Evolutionary conservation across 768 basidiomycete species (phyloP).

Genomic region (Lactifluus hygrophoroides): DNA sequence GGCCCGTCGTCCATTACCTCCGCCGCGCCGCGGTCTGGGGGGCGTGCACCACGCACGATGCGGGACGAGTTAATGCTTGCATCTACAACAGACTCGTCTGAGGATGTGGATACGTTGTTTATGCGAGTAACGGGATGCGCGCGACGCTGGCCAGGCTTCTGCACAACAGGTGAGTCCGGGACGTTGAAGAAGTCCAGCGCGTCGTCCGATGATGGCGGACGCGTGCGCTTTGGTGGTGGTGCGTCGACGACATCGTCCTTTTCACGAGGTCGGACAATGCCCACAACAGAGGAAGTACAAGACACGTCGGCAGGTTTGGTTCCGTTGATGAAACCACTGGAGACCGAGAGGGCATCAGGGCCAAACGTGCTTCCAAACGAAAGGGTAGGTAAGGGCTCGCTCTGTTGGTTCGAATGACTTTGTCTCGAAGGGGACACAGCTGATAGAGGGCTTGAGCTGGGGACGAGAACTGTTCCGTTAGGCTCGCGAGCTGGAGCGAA

Average conservation of each 20-base stretch:
- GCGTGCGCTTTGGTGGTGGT: slow-evolving; percentile 67
- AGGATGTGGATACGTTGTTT: slow-evolving; percentile 44
- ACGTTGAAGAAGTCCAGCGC: slow-evolving; percentile 31
- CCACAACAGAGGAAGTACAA: slow-evolving; percentile 38
- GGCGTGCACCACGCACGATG: slow-evolving; percentile 25
- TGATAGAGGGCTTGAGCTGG: slow-evolving; percentile 60
- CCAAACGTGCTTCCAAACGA: slow-evolving; percentile 27
- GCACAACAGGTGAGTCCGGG: slow-evolving; percentile 53
- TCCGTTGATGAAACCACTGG: slow-evolving; percentile 21
- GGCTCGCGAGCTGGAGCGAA: slow-evolving; percentile 43
- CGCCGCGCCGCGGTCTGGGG: slow-evolving; percentile 12
- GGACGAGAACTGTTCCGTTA: slow-evolving; percentile 57
- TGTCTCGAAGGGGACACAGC: slow-evolving; percentile 34
- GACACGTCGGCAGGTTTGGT: slow-evolving; percentile 40
- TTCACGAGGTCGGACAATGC: slow-evolving; percentile 32
- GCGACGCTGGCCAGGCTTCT: slow-evolving; percentile 44
- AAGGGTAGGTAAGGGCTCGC: slow-evolving; percentile 34
- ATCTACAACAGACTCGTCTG: slow-evolving; percentile 56
- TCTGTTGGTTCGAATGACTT: slow-evolving; percentile 34
- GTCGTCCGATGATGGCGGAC: slow-evolving; percentile 34
- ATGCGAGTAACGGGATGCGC: slow-evolving; percentile 28
- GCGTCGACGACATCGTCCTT: slow-evolving; percentile 36
- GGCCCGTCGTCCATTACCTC: slow-evolving; percentile 22
- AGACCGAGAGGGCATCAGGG: slow-evolving; percentile 9
- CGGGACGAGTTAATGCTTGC: slow-evolving; percentile 26